A percentile compares a stretch with the other conserved stretches of the same genome.
Evolutionary conservation across 345 rosid genomes (phyloP).

Genomic region (Ceriops zippeliana): DNA sequence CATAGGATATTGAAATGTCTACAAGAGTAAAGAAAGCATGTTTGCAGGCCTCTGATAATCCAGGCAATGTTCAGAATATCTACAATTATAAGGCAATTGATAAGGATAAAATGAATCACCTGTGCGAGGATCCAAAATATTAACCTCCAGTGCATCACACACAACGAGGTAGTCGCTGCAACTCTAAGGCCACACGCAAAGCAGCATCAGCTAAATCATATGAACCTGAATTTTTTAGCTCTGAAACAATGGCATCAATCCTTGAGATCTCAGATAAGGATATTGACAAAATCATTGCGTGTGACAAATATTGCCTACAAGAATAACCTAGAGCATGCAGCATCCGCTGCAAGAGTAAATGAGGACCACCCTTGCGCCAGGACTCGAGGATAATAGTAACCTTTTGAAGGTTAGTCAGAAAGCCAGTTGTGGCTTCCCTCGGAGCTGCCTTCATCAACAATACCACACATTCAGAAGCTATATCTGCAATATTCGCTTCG

Average conservation of each 20-base stretch:
- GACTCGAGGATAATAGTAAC: conserved; percentile 59
- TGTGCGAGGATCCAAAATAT: not conserved
- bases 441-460: conserved; percentile 77
- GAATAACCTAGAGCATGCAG: conserved; percentile 78
- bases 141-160: conserved; percentile 30
- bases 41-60: conserved; percentile 5
- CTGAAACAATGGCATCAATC: conserved; percentile 55
- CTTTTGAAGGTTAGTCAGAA: conserved; percentile 77
- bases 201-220: conserved; percentile 59
- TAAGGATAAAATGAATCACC: not conserved
- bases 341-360: conserved; percentile 56
- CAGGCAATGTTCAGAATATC: not conserved
- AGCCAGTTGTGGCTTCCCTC: conserved; percentile 83
- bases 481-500: conserved; percentile 51
- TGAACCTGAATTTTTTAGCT: conserved; percentile 52
- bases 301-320: conserved; percentile 70
- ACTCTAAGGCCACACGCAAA: conserved; percentile 50
- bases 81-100: not conserved
- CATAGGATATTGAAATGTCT: conserved; percentile 3
- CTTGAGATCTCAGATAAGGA: conserved; percentile 55
- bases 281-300: conserved; percentile 84
- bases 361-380: conserved; percentile 43
- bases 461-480: conserved; percentile 82
- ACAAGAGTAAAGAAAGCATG: conserved; percentile 5
- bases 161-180: conserved; percentile 73